phyloP scores from a whole-genome alignment of 2,329 filamentous ascomycete genomes.

The Elsinoe ampelina region DNA sequence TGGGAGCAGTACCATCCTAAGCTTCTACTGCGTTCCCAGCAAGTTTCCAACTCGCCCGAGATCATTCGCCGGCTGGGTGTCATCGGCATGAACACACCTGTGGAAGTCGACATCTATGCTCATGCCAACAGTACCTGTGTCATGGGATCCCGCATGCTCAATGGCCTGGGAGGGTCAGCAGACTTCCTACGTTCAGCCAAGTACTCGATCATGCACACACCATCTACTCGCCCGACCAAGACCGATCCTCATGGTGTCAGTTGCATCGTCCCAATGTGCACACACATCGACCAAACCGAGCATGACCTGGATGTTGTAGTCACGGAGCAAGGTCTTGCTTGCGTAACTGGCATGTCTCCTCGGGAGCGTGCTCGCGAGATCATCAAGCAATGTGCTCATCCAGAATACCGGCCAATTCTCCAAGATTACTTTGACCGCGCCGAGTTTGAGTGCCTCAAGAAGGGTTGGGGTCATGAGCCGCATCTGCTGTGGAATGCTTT shows the following conservation, averaged over 20 bases:
- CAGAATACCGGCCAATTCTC: constrained; percentile 73
- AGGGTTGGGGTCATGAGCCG: constrained; percentile 85
- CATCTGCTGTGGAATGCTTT: constrained; percentile 79
- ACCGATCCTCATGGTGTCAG: constrained; percentile 71
- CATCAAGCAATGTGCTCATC: constrained; percentile 78
- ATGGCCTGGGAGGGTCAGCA: constrained; percentile 71
- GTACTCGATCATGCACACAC: constrained; percentile 91
- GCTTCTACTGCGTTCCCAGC: constrained; percentile 77
- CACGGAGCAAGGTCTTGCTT: constrained; percentile 67
- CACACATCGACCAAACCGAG: constrained; percentile 86
- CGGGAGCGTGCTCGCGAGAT: constrained; percentile 75
- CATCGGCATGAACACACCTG: constrained; percentile 91
- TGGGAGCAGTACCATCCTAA: constrained; percentile 74
- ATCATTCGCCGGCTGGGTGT: constrained; percentile 80
- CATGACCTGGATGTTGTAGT: constrained; percentile 87
- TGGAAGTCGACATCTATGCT: constrained; percentile 90
- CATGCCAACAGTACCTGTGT: constrained; percentile 88
- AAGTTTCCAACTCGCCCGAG: constrained; percentile 81
- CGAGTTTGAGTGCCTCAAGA: constrained; percentile 74
- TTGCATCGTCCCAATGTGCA: constrained; percentile 91
- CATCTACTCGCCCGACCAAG: constrained; percentile 69
- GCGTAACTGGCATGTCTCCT: constrained; percentile 72
- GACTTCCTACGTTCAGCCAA: constrained; percentile 73
- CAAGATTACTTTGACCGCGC: constrained; percentile 76
- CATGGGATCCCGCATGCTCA: constrained; percentile 80